phyloP scores from a whole-genome alignment of 495 filamentous ascomycete genomes.

The Neurospora africana region DNA sequence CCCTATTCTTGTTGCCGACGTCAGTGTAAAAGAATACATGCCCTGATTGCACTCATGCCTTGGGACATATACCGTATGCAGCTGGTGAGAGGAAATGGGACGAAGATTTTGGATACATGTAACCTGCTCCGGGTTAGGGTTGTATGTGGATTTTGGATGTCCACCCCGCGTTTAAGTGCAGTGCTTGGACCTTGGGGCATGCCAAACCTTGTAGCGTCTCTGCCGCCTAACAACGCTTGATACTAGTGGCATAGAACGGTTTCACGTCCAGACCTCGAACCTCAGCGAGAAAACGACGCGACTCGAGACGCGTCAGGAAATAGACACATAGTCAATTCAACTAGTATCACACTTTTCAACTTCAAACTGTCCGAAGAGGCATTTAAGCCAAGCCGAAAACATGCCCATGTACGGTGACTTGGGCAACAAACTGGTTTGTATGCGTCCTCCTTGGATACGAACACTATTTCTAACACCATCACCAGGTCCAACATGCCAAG shows the following conservation, averaged over 20 bases:
- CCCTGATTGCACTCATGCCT: neutral
- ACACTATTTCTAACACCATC: conserved; percentile 10
- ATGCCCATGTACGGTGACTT: conserved; percentile 81
- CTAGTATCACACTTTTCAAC: neutral
- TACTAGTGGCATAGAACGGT: neutral
- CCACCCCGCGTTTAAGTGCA: neutral
- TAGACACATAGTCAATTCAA: neutral
- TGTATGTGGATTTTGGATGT: neutral
- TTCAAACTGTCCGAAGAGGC: conserved; percentile 31
- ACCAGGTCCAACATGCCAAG: conserved; percentile 94
- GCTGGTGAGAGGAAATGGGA: neutral
- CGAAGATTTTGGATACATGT: neutral
- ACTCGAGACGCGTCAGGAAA: neutral
- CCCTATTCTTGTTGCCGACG: neutral
- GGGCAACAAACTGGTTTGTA: conserved; percentile 67
- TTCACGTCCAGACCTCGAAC: neutral
- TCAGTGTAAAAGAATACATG: neutral
- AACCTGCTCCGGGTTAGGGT: neutral
- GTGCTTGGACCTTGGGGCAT: neutral
- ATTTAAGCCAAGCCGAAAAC: conserved; percentile 74
- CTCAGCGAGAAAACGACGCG: neutral
- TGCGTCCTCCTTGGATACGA: neutral
- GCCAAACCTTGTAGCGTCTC: neutral
- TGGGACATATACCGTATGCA: neutral
- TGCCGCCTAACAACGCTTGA: neutral